phyloP scores from a whole-genome alignment of 495 filamentous ascomycete genomes.

The Tirmania nivea region DNA sequence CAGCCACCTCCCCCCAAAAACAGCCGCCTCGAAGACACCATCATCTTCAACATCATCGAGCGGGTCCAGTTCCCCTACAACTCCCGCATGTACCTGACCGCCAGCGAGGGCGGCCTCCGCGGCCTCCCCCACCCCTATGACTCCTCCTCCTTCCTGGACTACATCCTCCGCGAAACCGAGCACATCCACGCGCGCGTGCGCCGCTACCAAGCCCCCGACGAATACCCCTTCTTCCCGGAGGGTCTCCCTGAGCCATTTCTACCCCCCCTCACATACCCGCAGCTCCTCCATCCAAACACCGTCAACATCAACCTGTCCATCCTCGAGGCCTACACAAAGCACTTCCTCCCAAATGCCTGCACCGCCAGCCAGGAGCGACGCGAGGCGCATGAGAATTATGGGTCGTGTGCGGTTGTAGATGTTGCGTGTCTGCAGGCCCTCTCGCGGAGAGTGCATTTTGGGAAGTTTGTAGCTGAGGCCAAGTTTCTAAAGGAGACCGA shows the following conservation, averaged over 20 bases:
- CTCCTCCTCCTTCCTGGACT: conserved; percentile 62
- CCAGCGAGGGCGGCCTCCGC: conserved; percentile 41
- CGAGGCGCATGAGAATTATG: conserved; percentile 84
- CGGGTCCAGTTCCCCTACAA: conserved; percentile 94
- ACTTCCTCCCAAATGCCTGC: conserved; percentile 67
- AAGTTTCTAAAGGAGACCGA: conserved; percentile 80
- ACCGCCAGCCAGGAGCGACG: conserved; percentile 50
- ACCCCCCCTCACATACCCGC: conserved; percentile 69
- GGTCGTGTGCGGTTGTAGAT: conserved; percentile 76
- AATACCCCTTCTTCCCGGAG: conserved; percentile 92
- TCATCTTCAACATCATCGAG: conserved; percentile 95
- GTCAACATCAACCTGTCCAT: conserved; percentile 81
- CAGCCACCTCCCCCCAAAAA: not conserved
- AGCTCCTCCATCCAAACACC: conserved; percentile 74
- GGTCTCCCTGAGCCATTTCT: conserved; percentile 62
- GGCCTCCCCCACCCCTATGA: conserved; percentile 38
- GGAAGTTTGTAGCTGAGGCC: conserved; percentile 96
- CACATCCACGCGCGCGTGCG: conserved; percentile 80
- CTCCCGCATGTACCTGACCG: conserved; percentile 47
- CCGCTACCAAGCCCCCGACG: conserved; percentile 87
- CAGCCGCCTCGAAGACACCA: conserved; percentile 92
- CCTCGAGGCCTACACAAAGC: conserved; percentile 60
- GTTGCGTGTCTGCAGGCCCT: conserved; percentile 79
- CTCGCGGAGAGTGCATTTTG: conserved; percentile 84
- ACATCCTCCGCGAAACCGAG: conserved; percentile 77